Conservation (phyloP, 768 basidiomycete genomes). For the Hygrocybe punicea region DNA sequence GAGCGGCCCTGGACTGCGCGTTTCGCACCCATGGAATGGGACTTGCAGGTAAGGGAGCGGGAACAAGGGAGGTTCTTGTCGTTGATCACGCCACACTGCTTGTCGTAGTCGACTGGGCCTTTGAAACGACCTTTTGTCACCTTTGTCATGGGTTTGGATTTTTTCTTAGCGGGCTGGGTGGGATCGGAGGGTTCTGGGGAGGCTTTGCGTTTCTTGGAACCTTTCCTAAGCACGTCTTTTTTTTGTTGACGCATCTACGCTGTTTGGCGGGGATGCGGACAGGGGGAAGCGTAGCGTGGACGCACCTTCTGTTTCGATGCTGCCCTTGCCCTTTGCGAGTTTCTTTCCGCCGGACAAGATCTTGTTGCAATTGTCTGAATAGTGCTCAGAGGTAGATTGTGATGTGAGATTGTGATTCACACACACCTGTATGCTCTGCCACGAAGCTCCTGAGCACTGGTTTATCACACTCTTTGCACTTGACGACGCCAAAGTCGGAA, state of each 20-base stretch:
- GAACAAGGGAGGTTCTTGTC: conserved; percentile 91
- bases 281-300: background rate
- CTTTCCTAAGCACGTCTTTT: conserved; percentile 45
- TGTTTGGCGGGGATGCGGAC: background rate
- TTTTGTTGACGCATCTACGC: conserved; percentile 6
- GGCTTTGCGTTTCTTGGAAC: conserved; percentile 73
- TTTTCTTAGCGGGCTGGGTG: conserved; percentile 70
- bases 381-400: conserved; percentile 9
- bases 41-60: conserved; percentile 95
- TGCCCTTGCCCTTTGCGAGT: conserved; percentile 49
- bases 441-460: conserved; percentile 74
- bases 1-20: conserved; percentile 87
- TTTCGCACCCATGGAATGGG: conserved; percentile 96
- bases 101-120: conserved; percentile 86
- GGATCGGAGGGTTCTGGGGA: conserved; percentile 69
- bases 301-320: conserved; percentile 45
- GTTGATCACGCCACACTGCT: conserved; percentile 95
- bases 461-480: conserved; percentile 79
- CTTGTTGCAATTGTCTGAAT: conserved; percentile 57
- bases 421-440: conserved; percentile 71
- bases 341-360: conserved; percentile 56
- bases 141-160: conserved; percentile 63
- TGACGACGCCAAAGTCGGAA: conserved; percentile 59
- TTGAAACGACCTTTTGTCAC: conserved; percentile 76
- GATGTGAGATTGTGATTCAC: background rate